phyloP scores from a whole-genome alignment of 495 filamentous ascomycete genomes.

The Evernia prunastri region DNA sequence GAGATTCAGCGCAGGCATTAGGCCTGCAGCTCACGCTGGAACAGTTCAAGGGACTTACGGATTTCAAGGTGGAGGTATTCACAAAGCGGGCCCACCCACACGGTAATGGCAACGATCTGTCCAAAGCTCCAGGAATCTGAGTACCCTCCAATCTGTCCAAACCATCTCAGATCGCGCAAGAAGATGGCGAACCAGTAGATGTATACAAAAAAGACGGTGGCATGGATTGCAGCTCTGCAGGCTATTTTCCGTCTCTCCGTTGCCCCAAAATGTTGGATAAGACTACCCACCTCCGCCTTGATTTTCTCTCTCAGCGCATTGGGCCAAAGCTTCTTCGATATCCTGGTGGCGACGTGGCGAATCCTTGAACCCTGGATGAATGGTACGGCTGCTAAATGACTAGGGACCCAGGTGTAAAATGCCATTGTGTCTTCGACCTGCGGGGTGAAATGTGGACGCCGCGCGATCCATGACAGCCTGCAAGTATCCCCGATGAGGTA shows the following conservation, averaged over 20 bases:
- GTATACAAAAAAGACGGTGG: slow-evolving; percentile 13
- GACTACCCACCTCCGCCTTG: no score
- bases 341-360: neutral
- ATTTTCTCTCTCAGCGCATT: no score
- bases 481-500: no score
- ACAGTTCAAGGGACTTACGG: slow-evolving; percentile 11
- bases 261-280: no score
- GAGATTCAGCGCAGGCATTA: neutral
- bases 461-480: no score
- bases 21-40: no score
- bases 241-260: neutral
- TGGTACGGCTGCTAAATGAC: neutral
- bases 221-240: neutral
- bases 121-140: slow-evolving; percentile 24
- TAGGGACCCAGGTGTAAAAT: no score
- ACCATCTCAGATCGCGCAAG: slow-evolving; percentile 15
- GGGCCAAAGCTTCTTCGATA: no score
- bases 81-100: slow-evolving; percentile 19
- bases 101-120: slow-evolving; percentile 23
- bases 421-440: no score
- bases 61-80: slow-evolving; percentile 24
- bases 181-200: slow-evolving; percentile 9
- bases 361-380: neutral
- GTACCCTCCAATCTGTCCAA: slow-evolving; percentile 4
- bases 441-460: no score